These are phyloP conservation scores for Aspergillus alliaceus DNA, from an alignment of 2,329 filamentous ascomycete genomes.

Conservation along the genomic window DNA sequence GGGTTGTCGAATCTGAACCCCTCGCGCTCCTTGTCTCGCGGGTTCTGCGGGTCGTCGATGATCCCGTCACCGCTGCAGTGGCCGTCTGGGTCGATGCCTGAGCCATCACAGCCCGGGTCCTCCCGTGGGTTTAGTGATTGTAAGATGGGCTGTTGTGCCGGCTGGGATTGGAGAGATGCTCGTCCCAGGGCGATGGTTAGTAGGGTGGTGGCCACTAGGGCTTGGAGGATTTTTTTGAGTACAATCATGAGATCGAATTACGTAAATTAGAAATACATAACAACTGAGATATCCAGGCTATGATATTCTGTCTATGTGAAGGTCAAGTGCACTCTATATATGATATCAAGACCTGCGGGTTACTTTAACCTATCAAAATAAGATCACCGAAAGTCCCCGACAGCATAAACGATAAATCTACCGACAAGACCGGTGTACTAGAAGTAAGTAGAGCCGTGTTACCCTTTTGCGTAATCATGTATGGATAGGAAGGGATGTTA, in stretches of 20 bases:
- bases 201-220: constrained; percentile 13
- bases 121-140: constrained; percentile 16
- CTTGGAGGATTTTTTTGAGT: constrained; percentile 13
- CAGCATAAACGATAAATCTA: not conserved
- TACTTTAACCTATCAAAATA: no score
- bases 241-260: constrained; percentile 8
- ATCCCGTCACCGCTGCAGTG: constrained; percentile 30
- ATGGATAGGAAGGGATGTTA: not conserved
- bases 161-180: constrained; percentile 1
- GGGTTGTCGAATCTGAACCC: constrained; percentile 35
- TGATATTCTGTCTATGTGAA: not conserved
- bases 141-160: not conserved
- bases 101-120: constrained; percentile 24
- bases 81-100: constrained; percentile 26
- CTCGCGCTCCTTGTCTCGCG: constrained; percentile 17
- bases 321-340: no score
- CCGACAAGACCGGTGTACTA: not conserved
- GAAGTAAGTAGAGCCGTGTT: not conserved
- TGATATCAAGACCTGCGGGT: no score
- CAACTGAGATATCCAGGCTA: no score
- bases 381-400: not conserved
- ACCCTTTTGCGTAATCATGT: not conserved
- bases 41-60: constrained; percentile 18
- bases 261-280: not conserved
- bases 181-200: constrained; percentile 8